Evolutionary conservation across 2,329 filamentous ascomycete genomes (phyloP).

Genomic region (Aspergillus unguis): DNA sequence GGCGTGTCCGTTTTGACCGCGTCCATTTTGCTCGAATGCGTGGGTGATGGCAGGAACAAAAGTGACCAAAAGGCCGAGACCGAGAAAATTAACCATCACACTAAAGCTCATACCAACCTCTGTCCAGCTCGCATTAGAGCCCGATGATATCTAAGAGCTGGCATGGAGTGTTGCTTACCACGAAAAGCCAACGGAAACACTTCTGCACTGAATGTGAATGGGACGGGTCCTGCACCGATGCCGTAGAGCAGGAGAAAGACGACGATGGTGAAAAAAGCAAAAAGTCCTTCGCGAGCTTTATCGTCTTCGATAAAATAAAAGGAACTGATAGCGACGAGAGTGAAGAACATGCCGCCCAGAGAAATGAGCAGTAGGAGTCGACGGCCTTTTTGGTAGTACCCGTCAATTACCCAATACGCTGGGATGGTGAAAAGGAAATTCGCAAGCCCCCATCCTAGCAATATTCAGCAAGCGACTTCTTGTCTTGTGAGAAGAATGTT

Average conservation of each 20-base stretch:
- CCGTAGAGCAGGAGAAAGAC: slow-evolving; percentile 46
- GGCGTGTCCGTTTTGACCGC: background rate
- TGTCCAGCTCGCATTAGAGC: background rate
- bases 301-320: slow-evolving; percentile 21
- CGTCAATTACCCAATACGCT: slow-evolving; percentile 25
- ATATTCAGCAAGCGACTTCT: background rate
- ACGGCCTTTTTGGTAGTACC: slow-evolving; percentile 21
- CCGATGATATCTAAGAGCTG: background rate
- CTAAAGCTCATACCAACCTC: slow-evolving; percentile 27
- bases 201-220: slow-evolving; percentile 24
- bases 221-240: slow-evolving; percentile 39
- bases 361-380: slow-evolving; percentile 27
- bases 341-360: slow-evolving; percentile 27
- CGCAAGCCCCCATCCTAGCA: slow-evolving; percentile 24
- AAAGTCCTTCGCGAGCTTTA: slow-evolving; percentile 16
- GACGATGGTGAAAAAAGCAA: slow-evolving; percentile 22
- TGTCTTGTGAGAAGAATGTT: background rate
- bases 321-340: slow-evolving; percentile 21
- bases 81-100: slow-evolving; percentile 25
- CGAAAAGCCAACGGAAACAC: slow-evolving; percentile 24
- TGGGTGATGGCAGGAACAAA: slow-evolving; percentile 14
- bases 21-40: too few species aligned
- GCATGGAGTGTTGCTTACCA: slow-evolving; percentile 8
- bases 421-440: slow-evolving; percentile 31
- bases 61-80: slow-evolving; percentile 18